Evolutionary conservation across 148 eudicot genomes (phyloP), one percentile per base, ranked within the genome.

Genomic region (Nepenthes gracilis): DNA sequence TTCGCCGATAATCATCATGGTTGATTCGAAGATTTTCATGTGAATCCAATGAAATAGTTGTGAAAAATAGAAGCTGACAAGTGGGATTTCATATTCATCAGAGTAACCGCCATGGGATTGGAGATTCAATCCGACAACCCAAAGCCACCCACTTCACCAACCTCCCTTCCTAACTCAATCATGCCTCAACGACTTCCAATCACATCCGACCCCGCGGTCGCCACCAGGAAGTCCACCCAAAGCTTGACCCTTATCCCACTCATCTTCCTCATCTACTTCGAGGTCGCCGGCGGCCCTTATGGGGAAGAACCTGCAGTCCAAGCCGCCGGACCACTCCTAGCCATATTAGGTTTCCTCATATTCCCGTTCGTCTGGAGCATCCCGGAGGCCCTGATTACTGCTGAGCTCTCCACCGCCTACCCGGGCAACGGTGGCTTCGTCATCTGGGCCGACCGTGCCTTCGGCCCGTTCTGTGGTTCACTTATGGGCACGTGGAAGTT

Each of bases 381-480:
- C 43, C 64, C 64, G 43, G 64, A 62, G 43, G 64, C 64, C 1
- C 55, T 62, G 4, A 37, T 63, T 58, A 63, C 66, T 2, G 66
- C 66, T 4, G 66, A 63, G 36, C 66, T 63, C 34, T 36, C 66
- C 50, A 63, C 66, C 58, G 49, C 66, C 36, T 63, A 35, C 49
- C 66, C 66, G 8, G 66, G 66, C 33, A 37, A 63, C 58, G 66
- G 66, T 9, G 66, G 66, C 9, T 63, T 63, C 58, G 66, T 63
- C 0, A 63, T 63, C 11, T 63, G 66, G 66, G 66, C 58, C 36
- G 47, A 63, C 35, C 47, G 49, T 11, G 66, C 66, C 4, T 63
- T 63, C 37, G 66, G 66, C n/a, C 66, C 66, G 33, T 63, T 63
- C 58, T 52, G 23, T 10, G 66, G 66, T 1, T 63, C 66, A 33